Evolutionary conservation across 768 basidiomycete species (phyloP).

Genomic region (Boletus speciosus): DNA sequence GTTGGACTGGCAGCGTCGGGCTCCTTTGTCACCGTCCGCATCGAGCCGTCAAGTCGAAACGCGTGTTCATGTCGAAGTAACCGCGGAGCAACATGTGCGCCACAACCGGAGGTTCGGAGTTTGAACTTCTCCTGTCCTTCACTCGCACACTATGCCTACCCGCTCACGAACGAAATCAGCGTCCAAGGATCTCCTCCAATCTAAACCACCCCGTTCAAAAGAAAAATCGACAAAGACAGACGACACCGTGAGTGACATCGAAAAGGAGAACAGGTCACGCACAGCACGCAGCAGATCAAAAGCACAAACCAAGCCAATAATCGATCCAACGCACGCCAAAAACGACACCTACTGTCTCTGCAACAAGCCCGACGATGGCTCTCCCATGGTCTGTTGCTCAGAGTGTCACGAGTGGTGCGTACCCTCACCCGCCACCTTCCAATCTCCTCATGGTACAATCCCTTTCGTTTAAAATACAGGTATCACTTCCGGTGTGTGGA

Average conservation of each 20-base stretch:
- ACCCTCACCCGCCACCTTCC: neutral
- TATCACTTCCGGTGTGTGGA: constrained; percentile 80
- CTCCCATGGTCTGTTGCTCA: constrained; percentile 77
- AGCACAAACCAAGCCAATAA: constrained; percentile 13
- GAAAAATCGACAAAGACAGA: constrained; percentile 17
- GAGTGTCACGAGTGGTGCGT: constrained; percentile 70
- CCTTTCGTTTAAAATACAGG: constrained; percentile 41
- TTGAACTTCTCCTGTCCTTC: constrained; percentile 30
- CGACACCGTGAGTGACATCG: constrained; percentile 25
- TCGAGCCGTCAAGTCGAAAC: neutral
- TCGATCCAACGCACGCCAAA: constrained; percentile 16
- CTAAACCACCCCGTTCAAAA: constrained; percentile 9
- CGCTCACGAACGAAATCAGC: constrained; percentile 43
- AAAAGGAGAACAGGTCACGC: constrained; percentile 30
- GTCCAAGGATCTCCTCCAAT: constrained; percentile 8
- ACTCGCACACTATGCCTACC: constrained; percentile 39
- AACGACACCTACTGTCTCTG: constrained; percentile 52
- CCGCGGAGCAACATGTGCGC: constrained; percentile 10
- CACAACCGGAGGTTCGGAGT: constrained; percentile 31
- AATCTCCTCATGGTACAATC: constrained; percentile 4
- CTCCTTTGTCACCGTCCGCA: neutral
- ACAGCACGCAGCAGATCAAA: constrained; percentile 24
- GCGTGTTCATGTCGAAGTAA: no score
- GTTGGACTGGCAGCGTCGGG: constrained; percentile 5
- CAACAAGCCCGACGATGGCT: constrained; percentile 66